phyloP scores from a whole-genome alignment of 352 stramenopile species.

The Plasmopara halstedii region DNA sequence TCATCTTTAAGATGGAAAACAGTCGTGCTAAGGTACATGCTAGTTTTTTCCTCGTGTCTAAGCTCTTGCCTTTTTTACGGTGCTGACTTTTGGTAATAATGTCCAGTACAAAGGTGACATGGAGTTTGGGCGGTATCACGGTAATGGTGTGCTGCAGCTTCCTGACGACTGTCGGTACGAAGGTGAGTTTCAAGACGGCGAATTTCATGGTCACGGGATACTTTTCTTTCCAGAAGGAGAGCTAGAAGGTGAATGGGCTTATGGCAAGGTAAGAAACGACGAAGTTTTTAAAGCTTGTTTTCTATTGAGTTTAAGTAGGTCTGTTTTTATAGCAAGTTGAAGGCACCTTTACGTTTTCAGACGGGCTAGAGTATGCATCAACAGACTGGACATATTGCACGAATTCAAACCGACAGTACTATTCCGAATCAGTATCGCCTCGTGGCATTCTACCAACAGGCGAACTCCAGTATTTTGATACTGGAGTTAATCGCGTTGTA shows the following conservation, averaged over 20 bases:
- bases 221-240: constrained; percentile 64
- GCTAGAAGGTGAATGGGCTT: constrained; percentile 57
- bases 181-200: constrained; percentile 70
- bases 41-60: too few relatives aligned
- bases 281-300: not conserved
- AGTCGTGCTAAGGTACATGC: constrained; percentile 25
- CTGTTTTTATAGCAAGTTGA: constrained; percentile 45
- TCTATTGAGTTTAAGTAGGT: not conserved
- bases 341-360: constrained; percentile 68
- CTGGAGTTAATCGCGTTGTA: constrained; percentile 48
- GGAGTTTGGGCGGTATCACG: constrained; percentile 57
- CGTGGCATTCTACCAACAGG: constrained; percentile 42
- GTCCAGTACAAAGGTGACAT: constrained; percentile 51
- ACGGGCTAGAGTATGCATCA: constrained; percentile 60
- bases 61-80: too few relatives aligned
- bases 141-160: constrained; percentile 44
- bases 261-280: constrained; percentile 46
- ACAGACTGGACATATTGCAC: constrained; percentile 61
- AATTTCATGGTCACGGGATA: constrained; percentile 70
- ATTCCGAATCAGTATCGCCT: constrained; percentile 54
- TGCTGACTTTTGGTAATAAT: too few relatives aligned
- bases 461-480: constrained; percentile 71
- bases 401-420: constrained; percentile 52
- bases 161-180: constrained; percentile 65
- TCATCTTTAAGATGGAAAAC: constrained; percentile 15